phyloP scores from a whole-genome alignment of 768 basidiomycete species.

The Hysterangium stoloniferum region DNA sequence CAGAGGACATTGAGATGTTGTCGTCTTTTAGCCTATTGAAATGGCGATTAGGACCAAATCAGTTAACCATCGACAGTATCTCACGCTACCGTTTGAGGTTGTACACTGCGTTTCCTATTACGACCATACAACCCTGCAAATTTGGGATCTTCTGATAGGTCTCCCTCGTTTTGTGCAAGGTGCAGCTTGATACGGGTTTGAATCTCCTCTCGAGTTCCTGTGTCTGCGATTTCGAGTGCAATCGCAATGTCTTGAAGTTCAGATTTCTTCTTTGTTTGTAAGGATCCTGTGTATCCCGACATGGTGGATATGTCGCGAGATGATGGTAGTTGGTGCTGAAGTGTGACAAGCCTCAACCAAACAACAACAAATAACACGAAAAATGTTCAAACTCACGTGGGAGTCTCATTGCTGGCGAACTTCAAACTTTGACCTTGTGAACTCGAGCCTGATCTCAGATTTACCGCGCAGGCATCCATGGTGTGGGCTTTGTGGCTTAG shows the following conservation, averaged over 20 bases:
- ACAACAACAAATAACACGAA: conserved; percentile 12
- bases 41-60: not conserved
- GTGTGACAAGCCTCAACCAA: not conserved
- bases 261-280: conserved; percentile 59
- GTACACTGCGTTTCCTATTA: conserved; percentile 9
- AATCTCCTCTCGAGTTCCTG: conserved; percentile 51
- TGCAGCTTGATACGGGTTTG: conserved; percentile 54
- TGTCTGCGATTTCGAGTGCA: conserved; percentile 43
- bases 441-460: too few species aligned
- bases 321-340: not conserved
- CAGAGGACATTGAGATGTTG: not conserved
- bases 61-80: not conserved
- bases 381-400: conserved; percentile 10
- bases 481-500: too few species aligned
- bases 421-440: too few species aligned
- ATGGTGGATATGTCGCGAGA: not conserved
- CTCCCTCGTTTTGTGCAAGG: conserved; percentile 45
- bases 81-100: conserved; percentile 9
- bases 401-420: too few species aligned
- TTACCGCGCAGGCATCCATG: too few species aligned
- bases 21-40: conserved; percentile 1
- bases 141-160: conserved; percentile 47
- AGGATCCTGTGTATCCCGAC: conserved; percentile 38
- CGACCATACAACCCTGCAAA: conserved; percentile 48
- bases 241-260: conserved; percentile 56